A percentile compares a stretch with the other conserved stretches of the same genome.
phyloP scores from a whole-genome alignment of 495 filamentous ascomycete genomes.

The Durotheca rogersii region DNA sequence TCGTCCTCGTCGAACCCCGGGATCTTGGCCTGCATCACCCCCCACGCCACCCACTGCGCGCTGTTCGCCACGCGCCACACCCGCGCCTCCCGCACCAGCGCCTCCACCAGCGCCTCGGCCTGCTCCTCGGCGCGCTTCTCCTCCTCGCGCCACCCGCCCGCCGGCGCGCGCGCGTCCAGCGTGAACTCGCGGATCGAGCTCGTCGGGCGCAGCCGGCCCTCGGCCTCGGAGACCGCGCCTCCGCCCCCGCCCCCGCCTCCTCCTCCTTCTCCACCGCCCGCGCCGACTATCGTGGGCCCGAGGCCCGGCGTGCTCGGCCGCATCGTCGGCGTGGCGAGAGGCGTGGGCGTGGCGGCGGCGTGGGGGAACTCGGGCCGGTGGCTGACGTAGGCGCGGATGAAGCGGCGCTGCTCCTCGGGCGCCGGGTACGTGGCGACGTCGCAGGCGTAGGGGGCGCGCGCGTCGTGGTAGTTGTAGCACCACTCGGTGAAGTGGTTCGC shows the following conservation, averaged over 20 bases:
- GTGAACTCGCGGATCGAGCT: constrained; percentile 62
- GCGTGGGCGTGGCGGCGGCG: constrained; percentile 52
- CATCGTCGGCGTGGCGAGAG: constrained; percentile 35
- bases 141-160: constrained; percentile 56
- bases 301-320: constrained; percentile 31
- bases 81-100: constrained; percentile 71
- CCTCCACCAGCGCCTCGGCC: constrained; percentile 62
- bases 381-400: constrained; percentile 81
- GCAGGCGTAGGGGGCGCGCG: constrained; percentile 61
- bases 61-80: constrained; percentile 86
- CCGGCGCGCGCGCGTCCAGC: constrained; percentile 66
- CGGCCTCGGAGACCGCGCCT: too few species aligned
- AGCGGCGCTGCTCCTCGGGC: constrained; percentile 75
- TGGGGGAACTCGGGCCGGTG: constrained; percentile 65
- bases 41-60: constrained; percentile 94
- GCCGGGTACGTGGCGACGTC: constrained; percentile 72
- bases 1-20: constrained; percentile 50
- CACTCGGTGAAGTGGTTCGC: constrained; percentile 99
- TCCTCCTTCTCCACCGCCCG: too few species aligned
- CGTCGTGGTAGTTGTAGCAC: constrained; percentile 95
- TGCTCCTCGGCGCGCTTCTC: constrained; percentile 60
- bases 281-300: constrained; percentile 26
- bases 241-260: too few species aligned
- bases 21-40: constrained; percentile 89
- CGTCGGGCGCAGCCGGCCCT: constrained; percentile 29